Evolutionary conservation across 495 filamentous ascomycete species (phyloP).

Genomic region (Venustampulla echinocandica): DNA sequence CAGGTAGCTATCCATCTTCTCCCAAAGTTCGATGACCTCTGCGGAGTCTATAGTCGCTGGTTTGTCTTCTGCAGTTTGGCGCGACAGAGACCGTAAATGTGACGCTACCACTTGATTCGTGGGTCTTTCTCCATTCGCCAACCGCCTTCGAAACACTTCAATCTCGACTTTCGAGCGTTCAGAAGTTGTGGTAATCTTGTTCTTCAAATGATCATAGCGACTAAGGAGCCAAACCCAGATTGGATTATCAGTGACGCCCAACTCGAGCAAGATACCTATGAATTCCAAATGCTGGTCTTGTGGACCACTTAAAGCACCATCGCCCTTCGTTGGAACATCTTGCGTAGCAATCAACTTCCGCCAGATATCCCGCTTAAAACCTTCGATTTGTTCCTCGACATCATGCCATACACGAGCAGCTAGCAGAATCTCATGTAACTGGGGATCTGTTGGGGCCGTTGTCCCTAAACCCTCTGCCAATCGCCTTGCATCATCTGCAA

Average conservation of each 20-base stretch:
- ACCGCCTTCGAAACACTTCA: constrained; percentile 74
- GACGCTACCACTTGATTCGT: constrained; percentile 56
- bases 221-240: constrained; percentile 92
- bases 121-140: constrained; percentile 65
- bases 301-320: constrained; percentile 34
- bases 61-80: constrained; percentile 47
- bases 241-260: constrained; percentile 91
- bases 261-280: constrained; percentile 75
- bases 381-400: constrained; percentile 71
- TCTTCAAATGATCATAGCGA: constrained; percentile 78
- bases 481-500: constrained; percentile 62
- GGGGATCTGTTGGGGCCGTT: constrained; percentile 53
- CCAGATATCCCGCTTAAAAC: constrained; percentile 87
- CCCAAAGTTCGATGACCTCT: constrained; percentile 83
- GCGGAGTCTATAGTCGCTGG: constrained; percentile 56
- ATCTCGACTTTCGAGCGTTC: constrained; percentile 84
- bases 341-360: constrained; percentile 56
- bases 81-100: constrained; percentile 62
- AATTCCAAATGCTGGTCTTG: constrained; percentile 83
- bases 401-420: constrained; percentile 94
- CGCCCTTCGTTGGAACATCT: constrained; percentile 32
- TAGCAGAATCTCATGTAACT: constrained; percentile 76
- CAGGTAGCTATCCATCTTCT: constrained; percentile 65
- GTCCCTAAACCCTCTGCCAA: constrained; percentile 43
- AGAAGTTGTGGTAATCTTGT: constrained; percentile 66